Evolutionary conservation across 2,329 filamentous ascomycete species (phyloP), one percentile per base, ranked within the genome.

Genomic region (Hymenoscyphus albidus): DNA sequence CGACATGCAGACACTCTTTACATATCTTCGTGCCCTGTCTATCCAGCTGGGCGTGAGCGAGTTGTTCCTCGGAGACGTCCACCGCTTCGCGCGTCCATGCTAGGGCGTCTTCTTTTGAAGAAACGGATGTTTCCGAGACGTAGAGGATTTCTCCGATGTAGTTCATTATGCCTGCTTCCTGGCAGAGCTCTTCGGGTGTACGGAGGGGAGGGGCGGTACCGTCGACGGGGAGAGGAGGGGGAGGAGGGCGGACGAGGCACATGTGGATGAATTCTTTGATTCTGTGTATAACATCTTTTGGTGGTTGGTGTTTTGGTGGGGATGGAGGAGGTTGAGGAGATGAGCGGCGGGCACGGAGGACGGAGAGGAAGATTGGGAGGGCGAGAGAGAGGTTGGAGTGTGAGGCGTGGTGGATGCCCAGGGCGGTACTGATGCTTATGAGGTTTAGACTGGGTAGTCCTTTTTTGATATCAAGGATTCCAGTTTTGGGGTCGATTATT

Each of bases 141-240:
- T 90, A 97, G 39, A 98, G 83, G 61, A 98, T 96, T 78, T 98
- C 94, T 65, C 94, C 94, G 68, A 98, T 94, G 77, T 97, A 95
- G 31, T 93, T 84, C 81, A 92, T 93, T 14, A 97, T 78, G 0
- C 87, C 92, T 2, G 93, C 92, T 77, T 97, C 93, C 69, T 95
- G 89, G 76, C 93, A 97, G 44, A 85, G 83, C 69, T 91, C 86
- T 35, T 83, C 80, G 10, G 86, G 74, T 63, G 84, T 85, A 58
- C 91, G 88, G 64, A 82, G 78, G 0, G 93, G 86, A 0, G 88
- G 82, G 2, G 84, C 78, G 58, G 89, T 85, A 62, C 93, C 93
- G 59, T 91, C 88, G 0, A 85, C 80, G 0, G 88, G 90, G 0
- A 90, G 83, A 0, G 86, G 76, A 0, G 94, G 93, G 74, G 93